Percentiles rank a stretch among this genome's conserved stretches.
Evolutionary conservation across 345 rosid species (phyloP).

Genomic region (Syzygium grande): DNA sequence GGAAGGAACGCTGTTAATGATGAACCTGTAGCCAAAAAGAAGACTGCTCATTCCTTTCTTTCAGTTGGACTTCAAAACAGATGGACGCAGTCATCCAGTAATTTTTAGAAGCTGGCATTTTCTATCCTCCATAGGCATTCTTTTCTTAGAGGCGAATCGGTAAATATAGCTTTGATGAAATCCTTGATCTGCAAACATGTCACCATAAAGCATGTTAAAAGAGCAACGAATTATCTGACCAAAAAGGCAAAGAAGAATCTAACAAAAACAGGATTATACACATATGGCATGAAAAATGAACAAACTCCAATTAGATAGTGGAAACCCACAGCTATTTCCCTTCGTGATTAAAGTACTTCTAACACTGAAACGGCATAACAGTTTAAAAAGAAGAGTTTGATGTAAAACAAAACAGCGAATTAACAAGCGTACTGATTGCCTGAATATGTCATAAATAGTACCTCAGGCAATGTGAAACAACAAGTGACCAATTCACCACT

Average conservation of each 20-base stretch:
- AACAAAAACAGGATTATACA: not conserved
- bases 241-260: not conserved
- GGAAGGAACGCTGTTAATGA: not conserved
- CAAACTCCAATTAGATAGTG: not conserved
- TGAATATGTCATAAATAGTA: constrained; percentile 4
- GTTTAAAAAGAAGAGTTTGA: not conserved
- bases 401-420: not conserved
- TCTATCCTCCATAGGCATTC: constrained; percentile 89
- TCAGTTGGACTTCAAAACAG: not conserved
- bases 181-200: constrained; percentile 52
- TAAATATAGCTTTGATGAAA: constrained; percentile 75
- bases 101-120: constrained; percentile 24
- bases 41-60: not conserved
- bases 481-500: constrained; percentile 63
- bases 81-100: not conserved
- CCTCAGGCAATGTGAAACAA: constrained; percentile 76
- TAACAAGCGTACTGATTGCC: not conserved
- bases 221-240: not conserved
- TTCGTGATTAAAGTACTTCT: not conserved
- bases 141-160: constrained; percentile 82
- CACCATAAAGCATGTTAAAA: not conserved
- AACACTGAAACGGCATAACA: not conserved
- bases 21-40: not conserved
- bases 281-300: not conserved
- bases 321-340: not conserved